Base-by-base conservation (phyloP, 306 rosid species). In the Cicer pinnatifidum region DNA sequence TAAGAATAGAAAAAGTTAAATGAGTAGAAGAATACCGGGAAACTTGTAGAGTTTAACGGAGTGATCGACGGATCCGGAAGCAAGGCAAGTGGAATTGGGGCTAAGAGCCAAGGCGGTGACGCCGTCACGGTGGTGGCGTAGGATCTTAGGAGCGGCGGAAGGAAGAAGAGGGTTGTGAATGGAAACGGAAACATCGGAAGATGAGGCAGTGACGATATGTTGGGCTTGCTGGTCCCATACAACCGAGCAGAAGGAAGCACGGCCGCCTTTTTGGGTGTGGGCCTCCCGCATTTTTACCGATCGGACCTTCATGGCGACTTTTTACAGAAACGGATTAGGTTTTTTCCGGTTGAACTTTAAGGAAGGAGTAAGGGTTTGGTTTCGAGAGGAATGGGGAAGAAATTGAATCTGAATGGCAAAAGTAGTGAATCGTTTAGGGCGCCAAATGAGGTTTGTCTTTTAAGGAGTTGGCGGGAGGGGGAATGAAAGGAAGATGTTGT, bases 31-130 rank as follows among this genome's bases (percentile, higher is more conserved):
- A 50, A 67, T 64, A 94, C 98, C 87, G 0, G 99, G 99, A 73
- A 91, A 94, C 80, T 94, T 94, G 96, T 91, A 94, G 83, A 94
- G 97, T 79, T 94, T 94, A 80, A 94, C 91, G 73, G 97, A 88
- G 80, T 84, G 97, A 68, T 94, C 99, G 6, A 91, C 69, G 51
- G 96, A 94, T 79, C 99, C 97, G 6, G 99, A 94, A 43, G 97
- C 97, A 48, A 94, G 97, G 72, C 97, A 94, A 11, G 96, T 91
- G 71, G 96, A 90, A 71, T 91, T 95, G 46, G 97, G 93, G 89
- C 97, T 89, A 73, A 95, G 89, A 44, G 97, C 93, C 77, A 95
- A 67, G 41, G 99, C 93, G 0, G 97, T 90, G 46, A 91, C 96
- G 2, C 99, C 97, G 33, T 94, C 97, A 16, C 92, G 96, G 75